Evolutionary conservation across 345 rosid genomes (phyloP), one percentile per base, ranked within the genome.

Genomic region (Draba incana): DNA sequence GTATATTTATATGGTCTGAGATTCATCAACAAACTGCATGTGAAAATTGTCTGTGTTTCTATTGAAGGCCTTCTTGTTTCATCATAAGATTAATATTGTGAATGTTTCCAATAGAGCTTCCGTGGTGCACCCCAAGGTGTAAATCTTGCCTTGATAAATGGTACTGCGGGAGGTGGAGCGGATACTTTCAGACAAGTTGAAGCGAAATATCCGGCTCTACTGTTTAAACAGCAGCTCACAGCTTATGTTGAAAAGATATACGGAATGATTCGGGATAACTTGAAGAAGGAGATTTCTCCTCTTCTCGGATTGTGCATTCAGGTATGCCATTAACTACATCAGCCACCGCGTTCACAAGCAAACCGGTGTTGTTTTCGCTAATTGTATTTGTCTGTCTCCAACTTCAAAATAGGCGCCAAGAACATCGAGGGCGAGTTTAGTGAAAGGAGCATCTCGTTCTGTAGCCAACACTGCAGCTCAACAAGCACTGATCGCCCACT

Each of bases 241-340:
- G 98, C 98, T 31, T 92, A 89, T 71, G 97, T 92, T 13, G 98
- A 92, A 73, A 92, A 92, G 83, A 90, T 92, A 66, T 92, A 92
- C 31, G 98, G 98, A 57, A 92, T 92, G 97, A 88, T 92, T 77
- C 80, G 98, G 13, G 98, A 92, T 78, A 92, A 89, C 79, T 82
- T 92, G 68, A 92, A 92, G 85, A 92, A 92, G 74, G 97, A 92
- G 78, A 92, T 92, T 55, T 92, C 98, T 66, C 98, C 98, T 30
- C 79, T 89, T 72, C 97, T 92, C 51, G 98, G 98, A 58, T 79
- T 92, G 75, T 92, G 98, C 84, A 92, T 92, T 68, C 98, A 92
- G 95, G 98, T 88, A 82, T 15, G 13, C 23, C 57, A n/a, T 20
- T 51, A 23, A 61, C 12, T 42, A 50, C 25, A 50, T 27, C 28